Conservation (phyloP, 306 rosid genomes). For the Trifolium fragiferum region DNA sequence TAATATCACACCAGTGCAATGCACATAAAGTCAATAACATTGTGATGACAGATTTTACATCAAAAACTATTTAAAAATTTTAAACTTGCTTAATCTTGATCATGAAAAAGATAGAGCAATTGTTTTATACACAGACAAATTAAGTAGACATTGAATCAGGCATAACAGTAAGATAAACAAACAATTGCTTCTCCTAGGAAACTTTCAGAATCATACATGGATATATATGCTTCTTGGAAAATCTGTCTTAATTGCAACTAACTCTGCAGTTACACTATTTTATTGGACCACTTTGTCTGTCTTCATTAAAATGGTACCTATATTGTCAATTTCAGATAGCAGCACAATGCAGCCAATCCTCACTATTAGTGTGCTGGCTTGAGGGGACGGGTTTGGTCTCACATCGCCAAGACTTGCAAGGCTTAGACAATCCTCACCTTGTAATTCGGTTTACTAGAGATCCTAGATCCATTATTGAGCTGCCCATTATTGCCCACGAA, state of each 20-base stretch:
- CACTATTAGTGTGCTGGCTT: not conserved
- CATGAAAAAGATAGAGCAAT: constrained; percentile 13
- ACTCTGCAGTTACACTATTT: not conserved
- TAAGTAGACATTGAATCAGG: constrained; percentile 3
- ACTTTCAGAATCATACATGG: not conserved
- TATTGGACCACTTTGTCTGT: not conserved
- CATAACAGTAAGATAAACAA: constrained; percentile 12
- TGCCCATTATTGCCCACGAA: not conserved
- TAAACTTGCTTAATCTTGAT: constrained; percentile 2
- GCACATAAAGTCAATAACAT: constrained; percentile 15
- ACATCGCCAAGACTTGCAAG: not conserved
- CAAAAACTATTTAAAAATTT: not conserved
- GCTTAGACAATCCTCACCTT: not conserved
- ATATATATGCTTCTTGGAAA: not conserved
- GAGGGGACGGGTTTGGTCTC: not conserved
- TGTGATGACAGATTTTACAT: not conserved
- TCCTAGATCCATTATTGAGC: not conserved
- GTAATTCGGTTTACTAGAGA: not conserved
- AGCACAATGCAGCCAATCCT: not conserved
- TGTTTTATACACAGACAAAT: not conserved
- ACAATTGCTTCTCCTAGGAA: not conserved
- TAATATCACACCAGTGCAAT: constrained; percentile 11
- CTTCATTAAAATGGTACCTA: not conserved
- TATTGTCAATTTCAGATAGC: not conserved
- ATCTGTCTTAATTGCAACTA: not conserved